Percentiles rank a stretch among this genome's conserved stretches.
Evolutionary conservation across 148 eudicot species (phyloP).

Genomic region (Chenopodium quinoa): DNA sequence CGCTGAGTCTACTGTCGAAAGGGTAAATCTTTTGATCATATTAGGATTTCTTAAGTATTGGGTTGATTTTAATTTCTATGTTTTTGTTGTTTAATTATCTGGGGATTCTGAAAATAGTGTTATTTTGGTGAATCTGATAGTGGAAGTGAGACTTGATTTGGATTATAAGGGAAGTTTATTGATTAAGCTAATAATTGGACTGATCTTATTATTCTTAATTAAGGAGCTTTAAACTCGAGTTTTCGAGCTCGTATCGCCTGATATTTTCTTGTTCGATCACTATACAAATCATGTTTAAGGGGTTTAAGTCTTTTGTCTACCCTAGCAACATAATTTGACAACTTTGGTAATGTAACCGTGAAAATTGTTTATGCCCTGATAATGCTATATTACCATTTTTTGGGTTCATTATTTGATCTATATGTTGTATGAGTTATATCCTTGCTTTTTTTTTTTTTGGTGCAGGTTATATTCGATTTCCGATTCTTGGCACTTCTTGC

Average conservation of each 20-base stretch:
- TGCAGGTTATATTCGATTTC: conserved; percentile 80
- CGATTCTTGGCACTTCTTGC: conserved; percentile 94
- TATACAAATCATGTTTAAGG: neutral
- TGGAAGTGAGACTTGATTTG: no score
- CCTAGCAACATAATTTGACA: neutral
- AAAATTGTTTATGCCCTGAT: neutral
- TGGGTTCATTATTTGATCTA: neutral
- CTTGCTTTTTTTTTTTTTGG: neutral
- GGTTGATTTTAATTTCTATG: neutral
- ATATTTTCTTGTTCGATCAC: neutral
- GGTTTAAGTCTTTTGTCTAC: neutral
- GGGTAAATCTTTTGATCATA: conserved; percentile 35
- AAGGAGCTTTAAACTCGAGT: neutral
- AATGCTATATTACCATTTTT: neutral
- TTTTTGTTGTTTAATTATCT: no score
- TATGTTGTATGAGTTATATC: neutral
- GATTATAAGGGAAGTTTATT: no score
- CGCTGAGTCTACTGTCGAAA: conserved; percentile 70
- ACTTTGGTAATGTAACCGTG: neutral
- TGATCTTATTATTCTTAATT: no score
- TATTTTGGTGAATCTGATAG: neutral
- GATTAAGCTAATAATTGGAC: no score
- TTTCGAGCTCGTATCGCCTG: neutral
- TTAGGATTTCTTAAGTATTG: neutral
- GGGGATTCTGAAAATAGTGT: neutral